Base-by-base conservation (phyloP, 306 rosid genomes). In the Citrullus colocynthis region DNA sequence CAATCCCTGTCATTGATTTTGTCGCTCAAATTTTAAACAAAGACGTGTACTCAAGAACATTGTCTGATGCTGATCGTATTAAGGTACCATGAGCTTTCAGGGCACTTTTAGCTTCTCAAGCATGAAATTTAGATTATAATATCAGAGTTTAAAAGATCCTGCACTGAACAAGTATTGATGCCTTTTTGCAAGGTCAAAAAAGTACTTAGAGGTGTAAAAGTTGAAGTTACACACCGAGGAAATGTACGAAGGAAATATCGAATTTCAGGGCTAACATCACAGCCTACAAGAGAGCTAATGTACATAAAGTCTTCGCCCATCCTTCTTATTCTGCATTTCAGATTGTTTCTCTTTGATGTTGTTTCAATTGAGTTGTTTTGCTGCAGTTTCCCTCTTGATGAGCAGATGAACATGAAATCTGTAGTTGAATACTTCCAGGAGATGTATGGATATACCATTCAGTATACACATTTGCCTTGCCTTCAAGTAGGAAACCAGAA, bases 221-320 rank as follows among this genome's bases (percentile, higher is more conserved):
- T 95, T 76, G 99, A 95, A 83, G 99, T 95, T 18, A 95, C 97
- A 7, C 99, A 95, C 51, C 86, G 99, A 11, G 97, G 97, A 32
- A 95, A 91, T 58, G 91, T 95, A 93, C 85, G 99, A 32, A 87
- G 99, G 48, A 95, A 92, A 63, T 95, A 95, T 78, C 93, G 99
- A 5, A 95, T 95, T 49, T 89, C 96, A 61, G 97, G 99, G 36
- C 77, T 95, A 78, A 95, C 99, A 1, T 87, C 97, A 0, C 97
- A 92, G 85, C 93, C 97, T 36, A 95, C 99, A 6, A 78, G 97
- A 59, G 99, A 95, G 77, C 79, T 95, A 78, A 92, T 97, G 99
- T 95, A 85, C 84, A 95, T 77, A 54, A 44, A 13, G 9, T 21
- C 36, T 30, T 77, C 52, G 15, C 55, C 57, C 21, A 4, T 56